A percentile compares a stretch with the other conserved stretches of the same genome.
Conservation (phyloP, 768 basidiomycete genomes). For the Pleurotus eryngii region DNA sequence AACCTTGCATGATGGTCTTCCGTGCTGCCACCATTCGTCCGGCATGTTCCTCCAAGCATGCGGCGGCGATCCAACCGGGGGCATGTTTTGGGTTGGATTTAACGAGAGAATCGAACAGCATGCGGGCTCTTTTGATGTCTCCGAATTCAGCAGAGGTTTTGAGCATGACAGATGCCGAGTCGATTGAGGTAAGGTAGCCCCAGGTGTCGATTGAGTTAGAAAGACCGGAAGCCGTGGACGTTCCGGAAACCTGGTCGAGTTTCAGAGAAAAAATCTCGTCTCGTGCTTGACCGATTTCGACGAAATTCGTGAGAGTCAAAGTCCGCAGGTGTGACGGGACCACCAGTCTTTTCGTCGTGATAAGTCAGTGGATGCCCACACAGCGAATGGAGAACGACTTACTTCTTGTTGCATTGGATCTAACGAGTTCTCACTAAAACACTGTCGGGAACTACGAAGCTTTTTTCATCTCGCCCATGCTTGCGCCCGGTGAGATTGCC, state of each 20-base stretch:
- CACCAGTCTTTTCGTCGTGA: constrained; percentile 47
- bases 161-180: constrained; percentile 66
- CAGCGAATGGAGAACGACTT: constrained; percentile 15
- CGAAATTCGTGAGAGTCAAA: constrained; percentile 85
- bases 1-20: constrained; percentile 90
- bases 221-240: constrained; percentile 67
- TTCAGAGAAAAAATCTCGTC: constrained; percentile 92
- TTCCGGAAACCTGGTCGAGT: constrained; percentile 85
- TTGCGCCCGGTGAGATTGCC: constrained; percentile 93
- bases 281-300: constrained; percentile 95
- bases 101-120: constrained; percentile 93
- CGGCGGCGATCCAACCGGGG: constrained; percentile 98
- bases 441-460: constrained; percentile 91
- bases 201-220: constrained; percentile 93
- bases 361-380: neutral
- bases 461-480: constrained; percentile 78
- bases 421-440: constrained; percentile 79
- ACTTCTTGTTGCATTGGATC: constrained; percentile 78
- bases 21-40: constrained; percentile 94
- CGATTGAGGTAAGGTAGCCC: constrained; percentile 95
- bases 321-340: constrained; percentile 80
- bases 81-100: constrained; percentile 97
- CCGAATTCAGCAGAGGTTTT: constrained; percentile 97
- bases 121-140: constrained; percentile 95
- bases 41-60: constrained; percentile 93